Conservation (phyloP, 805 yeast genomes). For the Blastobotrys terrestris region DNA sequence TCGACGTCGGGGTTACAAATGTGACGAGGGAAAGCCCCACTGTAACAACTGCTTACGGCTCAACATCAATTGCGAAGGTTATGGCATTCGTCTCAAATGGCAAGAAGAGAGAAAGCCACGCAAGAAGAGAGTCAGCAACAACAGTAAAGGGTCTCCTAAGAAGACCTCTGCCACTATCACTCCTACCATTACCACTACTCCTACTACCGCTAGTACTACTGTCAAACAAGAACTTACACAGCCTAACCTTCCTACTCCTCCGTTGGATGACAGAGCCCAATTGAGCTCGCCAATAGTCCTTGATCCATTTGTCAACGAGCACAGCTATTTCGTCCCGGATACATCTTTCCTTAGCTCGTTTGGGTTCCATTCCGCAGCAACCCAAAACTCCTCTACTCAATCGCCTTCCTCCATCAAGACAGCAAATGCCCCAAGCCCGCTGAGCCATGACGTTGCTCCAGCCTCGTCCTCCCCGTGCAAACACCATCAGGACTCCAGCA, state of each 20-base stretch:
- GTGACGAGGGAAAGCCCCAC: constrained; percentile 23
- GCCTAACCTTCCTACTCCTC: not conserved
- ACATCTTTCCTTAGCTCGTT: not conserved
- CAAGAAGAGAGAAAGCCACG: constrained; percentile 12
- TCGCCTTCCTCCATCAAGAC: not conserved
- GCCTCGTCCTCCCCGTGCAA: too few species aligned
- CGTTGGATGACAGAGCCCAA: not conserved
- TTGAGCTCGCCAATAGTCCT: not conserved
- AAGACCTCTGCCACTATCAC: not conserved
- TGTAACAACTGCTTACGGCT: constrained; percentile 20
- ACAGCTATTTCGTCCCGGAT: too few species aligned
- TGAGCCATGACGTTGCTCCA: not conserved
- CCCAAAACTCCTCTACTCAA: not conserved
- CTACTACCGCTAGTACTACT: too few species aligned
- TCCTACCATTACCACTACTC: too few species aligned
- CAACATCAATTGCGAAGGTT: constrained; percentile 20
- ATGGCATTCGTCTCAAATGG: constrained; percentile 23
- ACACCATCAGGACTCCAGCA: not conserved
- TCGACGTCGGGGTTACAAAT: constrained; percentile 21
- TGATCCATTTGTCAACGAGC: not conserved
- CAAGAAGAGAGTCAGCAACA: not conserved
- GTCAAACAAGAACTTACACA: too few species aligned
- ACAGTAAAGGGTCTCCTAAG: not conserved
- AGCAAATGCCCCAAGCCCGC: not conserved
- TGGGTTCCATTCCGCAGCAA: not conserved